Percentiles rank a stretch among this genome's conserved stretches.
Evolutionary conservation across 176 grass and related monocot species (phyloP).

Genomic region (Oryza brachyantha): DNA sequence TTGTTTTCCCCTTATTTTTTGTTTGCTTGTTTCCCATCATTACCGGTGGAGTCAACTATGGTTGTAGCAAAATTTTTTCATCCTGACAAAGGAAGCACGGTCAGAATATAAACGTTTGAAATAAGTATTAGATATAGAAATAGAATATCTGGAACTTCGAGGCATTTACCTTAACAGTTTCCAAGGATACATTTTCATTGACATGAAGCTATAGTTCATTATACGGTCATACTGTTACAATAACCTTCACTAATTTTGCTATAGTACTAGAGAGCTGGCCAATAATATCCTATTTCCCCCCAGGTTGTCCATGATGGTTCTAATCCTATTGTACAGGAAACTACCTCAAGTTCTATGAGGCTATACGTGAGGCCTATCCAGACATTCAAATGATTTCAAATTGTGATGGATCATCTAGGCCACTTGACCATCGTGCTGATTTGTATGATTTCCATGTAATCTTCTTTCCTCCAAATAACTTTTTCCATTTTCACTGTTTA

Average conservation of each 20-base stretch:
- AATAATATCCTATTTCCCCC: too few species aligned
- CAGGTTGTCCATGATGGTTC: neutral
- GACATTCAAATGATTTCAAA: constrained; percentile 85
- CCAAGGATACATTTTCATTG: neutral
- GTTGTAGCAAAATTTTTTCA: neutral
- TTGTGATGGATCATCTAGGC: constrained; percentile 55
- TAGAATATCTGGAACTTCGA: neutral
- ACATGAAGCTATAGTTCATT: neutral
- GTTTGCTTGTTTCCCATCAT: neutral
- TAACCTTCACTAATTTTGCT: neutral
- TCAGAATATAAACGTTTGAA: neutral
- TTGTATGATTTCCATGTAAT: constrained; percentile 77
- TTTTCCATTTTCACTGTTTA: neutral
- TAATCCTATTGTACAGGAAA: constrained; percentile 48
- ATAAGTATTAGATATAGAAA: neutral
- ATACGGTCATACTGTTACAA: neutral
- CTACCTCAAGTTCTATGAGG: constrained; percentile 68
- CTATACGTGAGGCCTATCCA: constrained; percentile 61
- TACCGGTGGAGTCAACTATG: neutral
- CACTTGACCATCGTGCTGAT: constrained; percentile 80
- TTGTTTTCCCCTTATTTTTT: neutral
- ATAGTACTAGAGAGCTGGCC: neutral
- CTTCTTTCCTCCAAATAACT: neutral
- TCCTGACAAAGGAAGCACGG: neutral
- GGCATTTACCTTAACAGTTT: neutral